These are phyloP conservation scores for Lactarius pseudohatsudake DNA, from an alignment of 768 basidiomycete genomes.

Conservation along the genomic window DNA sequence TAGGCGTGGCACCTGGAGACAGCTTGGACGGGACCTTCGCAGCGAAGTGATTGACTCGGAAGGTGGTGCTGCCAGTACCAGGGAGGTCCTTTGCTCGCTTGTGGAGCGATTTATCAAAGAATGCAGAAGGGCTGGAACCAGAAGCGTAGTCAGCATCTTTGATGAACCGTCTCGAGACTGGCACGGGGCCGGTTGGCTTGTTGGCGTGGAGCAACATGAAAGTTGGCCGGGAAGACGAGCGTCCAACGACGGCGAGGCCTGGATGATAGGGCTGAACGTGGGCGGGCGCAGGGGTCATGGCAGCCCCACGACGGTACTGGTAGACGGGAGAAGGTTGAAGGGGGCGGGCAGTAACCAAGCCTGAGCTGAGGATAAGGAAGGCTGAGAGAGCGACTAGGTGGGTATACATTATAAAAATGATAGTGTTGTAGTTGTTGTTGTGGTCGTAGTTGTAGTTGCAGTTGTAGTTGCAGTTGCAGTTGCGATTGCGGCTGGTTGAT, in stretches of 20 bases:
- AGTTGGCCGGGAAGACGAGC: neutral
- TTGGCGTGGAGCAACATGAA: neutral
- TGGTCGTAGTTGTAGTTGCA: neutral
- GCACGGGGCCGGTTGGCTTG: neutral
- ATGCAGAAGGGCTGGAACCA: neutral
- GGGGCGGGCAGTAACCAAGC: conserved; percentile 1
- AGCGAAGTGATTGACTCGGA: neutral
- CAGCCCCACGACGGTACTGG: neutral
- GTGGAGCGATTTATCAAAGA: neutral
- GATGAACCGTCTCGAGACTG: conserved; percentile 13
- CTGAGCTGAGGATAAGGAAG: conserved; percentile 2
- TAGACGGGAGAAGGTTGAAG: neutral
- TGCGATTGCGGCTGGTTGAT: neutral
- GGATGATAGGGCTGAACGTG: conserved; percentile 7
- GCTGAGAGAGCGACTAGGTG: neutral
- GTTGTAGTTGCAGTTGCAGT: neutral
- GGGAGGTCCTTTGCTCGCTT: conserved; percentile 2
- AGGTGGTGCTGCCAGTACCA: neutral
- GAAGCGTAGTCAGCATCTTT: conserved; percentile 17
- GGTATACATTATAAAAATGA: conserved; percentile 2
- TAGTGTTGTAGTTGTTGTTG: neutral
- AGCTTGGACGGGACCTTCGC: conserved; percentile 2
- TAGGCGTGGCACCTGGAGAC: neutral
- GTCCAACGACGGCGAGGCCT: neutral
- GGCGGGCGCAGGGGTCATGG: neutral